These are phyloP conservation scores for Rhodotorula taiwanensis DNA, from an alignment of 768 basidiomycete genomes.

Conservation along the genomic window DNA sequence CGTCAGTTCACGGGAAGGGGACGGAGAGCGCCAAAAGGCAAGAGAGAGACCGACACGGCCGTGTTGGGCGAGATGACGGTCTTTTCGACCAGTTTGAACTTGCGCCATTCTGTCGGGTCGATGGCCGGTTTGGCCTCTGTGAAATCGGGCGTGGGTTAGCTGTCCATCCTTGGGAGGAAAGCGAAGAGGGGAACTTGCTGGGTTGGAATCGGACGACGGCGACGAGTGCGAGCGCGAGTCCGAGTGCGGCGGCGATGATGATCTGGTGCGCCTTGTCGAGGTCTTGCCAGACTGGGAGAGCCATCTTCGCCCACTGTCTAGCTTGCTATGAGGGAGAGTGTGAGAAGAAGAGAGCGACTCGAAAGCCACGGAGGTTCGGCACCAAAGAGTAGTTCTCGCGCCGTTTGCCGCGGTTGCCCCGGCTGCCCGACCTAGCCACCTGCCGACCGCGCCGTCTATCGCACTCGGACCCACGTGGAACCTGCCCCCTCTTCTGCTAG, in stretches of 20 bases:
- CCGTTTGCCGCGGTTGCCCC: too few relatives aligned
- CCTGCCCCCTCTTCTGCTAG: too few relatives aligned
- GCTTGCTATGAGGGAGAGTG: background rate
- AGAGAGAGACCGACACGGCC: conserved; percentile 61
- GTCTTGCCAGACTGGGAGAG: background rate
- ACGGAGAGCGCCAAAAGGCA: background rate
- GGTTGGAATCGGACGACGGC: conserved; percentile 8
- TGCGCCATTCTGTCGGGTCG: conserved; percentile 67
- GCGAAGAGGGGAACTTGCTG: background rate
- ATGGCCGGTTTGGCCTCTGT: conserved; percentile 64
- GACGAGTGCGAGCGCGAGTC: conserved; percentile 11
- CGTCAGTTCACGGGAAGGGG: background rate
- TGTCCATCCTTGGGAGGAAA: background rate
- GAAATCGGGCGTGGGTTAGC: background rate
- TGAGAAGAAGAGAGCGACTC: background rate
- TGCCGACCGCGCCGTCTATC: too few relatives aligned
- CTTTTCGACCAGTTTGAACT: conserved; percentile 75
- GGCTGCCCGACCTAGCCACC: too few relatives aligned
- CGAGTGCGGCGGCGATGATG: conserved; percentile 19
- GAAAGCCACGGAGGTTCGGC: too few relatives aligned
- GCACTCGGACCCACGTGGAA: too few relatives aligned
- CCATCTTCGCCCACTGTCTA: background rate
- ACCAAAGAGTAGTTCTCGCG: too few relatives aligned
- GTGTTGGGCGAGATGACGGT: conserved; percentile 87
- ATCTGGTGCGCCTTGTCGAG: conserved; percentile 21